Base-by-base conservation (phyloP, 345 rosid species). In the Ailanthus altissimus region DNA sequence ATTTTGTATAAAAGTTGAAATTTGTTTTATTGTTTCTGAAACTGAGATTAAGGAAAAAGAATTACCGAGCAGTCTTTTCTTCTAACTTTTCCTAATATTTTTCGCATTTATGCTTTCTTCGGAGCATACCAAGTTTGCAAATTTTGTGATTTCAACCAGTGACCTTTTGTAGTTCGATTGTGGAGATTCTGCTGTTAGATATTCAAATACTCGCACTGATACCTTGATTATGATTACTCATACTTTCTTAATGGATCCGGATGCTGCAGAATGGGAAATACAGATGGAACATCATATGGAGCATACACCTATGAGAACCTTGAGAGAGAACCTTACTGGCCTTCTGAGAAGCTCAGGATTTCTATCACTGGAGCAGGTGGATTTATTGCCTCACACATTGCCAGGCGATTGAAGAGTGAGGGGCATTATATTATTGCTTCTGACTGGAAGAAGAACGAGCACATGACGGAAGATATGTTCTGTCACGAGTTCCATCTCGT, bases 361-460 rank as follows among this genome's bases (percentile, higher is more conserved):
- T 93, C 99, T 3, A 86, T 89, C 5, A 93, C 92, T 1, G 97
- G 98, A 0, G 94, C 97, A 5, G 97, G 98, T 23, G 98, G 99
- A 23, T 96, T 96, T 82, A 91, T 93, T 32, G 98, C 97, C 40
- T 93, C 99, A 32, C 97, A 93, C 88, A 93, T 93, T 68, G 97
- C 98, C 70, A 87, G 97, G 53, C 94, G 99, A 71, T 72, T 93
- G 89, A 93, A 91, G 88, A 85, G 84, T 14, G 99, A 92, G 81
- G 98, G 99, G 0, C 97, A 91, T 81, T 96, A 90, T 83, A 88
- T 93, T 42, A 92, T 93, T 70, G 98, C 98, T 75, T 92, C 99
- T 11, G 98, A 96, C 82, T 93, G 99, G 98, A 94, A 96, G 92
- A 94, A 94, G 95, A 94, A 96, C 28, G 97, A 94, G 77, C 99